A percentile compares a stretch with the other conserved stretches of the same genome.
phyloP scores from a whole-genome alignment of 1,284 basidiomycete genomes.

The Takashimella koratensis region DNA sequence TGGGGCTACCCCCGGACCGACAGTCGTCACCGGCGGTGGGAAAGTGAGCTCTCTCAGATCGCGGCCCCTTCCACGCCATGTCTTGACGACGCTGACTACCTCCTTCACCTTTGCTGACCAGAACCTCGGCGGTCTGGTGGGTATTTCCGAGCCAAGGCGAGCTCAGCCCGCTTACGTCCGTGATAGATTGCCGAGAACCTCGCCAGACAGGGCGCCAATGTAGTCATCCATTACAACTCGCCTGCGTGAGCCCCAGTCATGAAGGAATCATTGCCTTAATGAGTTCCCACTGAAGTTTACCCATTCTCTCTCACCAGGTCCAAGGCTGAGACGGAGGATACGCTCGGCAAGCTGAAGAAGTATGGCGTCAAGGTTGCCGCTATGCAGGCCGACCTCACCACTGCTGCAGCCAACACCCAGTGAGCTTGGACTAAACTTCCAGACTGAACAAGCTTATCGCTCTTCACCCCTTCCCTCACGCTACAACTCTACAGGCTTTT shows the following conservation, averaged over 20 bases:
- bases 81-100: not conserved
- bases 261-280: no score
- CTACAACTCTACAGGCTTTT: conserved; percentile 15
- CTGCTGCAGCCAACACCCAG: conserved; percentile 5
- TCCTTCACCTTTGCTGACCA: conserved; percentile 5
- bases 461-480: no score
- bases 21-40: conserved; percentile 20
- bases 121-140: conserved; percentile 23
- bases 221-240: conserved; percentile 23
- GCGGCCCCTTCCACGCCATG: not conserved
- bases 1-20: no score
- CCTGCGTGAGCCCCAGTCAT: no score
- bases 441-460: no score
- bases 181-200: conserved; percentile 18
- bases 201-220: conserved; percentile 17
- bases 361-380: conserved; percentile 15
- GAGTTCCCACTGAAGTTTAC: no score
- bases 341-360: conserved; percentile 11
- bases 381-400: conserved; percentile 11
- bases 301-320: no score
- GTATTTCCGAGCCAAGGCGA: no score
- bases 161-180: no score
- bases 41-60: conserved; percentile 7
- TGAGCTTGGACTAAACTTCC: not conserved
- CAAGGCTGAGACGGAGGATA: conserved; percentile 15